Evolutionary conservation across 441 rosid species (phyloP), one percentile per base, ranked within the genome.

Genomic region (Geranium incanum): DNA sequence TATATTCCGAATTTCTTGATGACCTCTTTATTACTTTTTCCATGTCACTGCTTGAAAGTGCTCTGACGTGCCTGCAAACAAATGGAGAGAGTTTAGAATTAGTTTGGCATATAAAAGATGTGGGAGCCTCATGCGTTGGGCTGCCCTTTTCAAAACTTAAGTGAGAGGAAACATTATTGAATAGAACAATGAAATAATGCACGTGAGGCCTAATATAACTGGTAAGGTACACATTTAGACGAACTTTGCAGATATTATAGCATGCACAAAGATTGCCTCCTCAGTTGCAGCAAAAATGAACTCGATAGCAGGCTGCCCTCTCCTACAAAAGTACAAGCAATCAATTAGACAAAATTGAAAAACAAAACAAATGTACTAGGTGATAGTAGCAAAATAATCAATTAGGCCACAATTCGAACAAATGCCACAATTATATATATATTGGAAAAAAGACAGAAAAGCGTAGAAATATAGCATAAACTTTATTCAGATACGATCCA

Each of bases 261-360:
- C 96, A 84, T 93, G 98, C 72, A 90, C 95, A 83, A 87, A 91
- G 71, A 96, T 85, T 8, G 98, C 90, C 84, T 96, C 99, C 77
- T 90, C 95, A 15, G 97, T 88, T 50, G 99, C 97, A 82, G 99
- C 86, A 84, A 96, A 96, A 77, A 93, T 81, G 83, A 96, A 91
- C 84, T 96, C 99, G 73, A 90, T 77, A 6, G 91, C 85, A 65
- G 92, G 97, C 70, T 82, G 96, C 70, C 97, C 97, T 85, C 88
- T 90, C 93, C 99, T 96, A 88, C 82, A 82, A 74, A 80, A 79
- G 59, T 33, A 71, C 57, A 66, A 71, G 37, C 28, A 11, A 74
- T 74, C 66, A 70, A 72, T 52, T 78, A 69, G 66, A 68, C 48
- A 59, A 69, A 66, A 68, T 55, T 0, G 63, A 64, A 50, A 62